Percentiles rank a stretch among this genome's conserved stretches.
phyloP scores from a whole-genome alignment of 1,284 basidiomycete genomes.

The Leccinum griseonigrum region DNA sequence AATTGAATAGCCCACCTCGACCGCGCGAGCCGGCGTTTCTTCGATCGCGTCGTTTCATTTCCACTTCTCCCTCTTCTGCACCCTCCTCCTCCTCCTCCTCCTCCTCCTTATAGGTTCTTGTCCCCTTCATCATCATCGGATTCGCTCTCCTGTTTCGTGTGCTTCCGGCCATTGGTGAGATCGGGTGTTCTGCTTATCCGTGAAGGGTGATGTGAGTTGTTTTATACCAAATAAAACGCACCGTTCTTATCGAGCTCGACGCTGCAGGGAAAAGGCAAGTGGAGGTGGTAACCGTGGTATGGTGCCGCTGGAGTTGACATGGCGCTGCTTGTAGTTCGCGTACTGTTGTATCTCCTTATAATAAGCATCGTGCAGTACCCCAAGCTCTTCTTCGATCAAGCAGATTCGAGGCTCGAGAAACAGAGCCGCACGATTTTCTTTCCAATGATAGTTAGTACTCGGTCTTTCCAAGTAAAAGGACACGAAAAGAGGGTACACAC shows the following conservation, averaged over 20 bases:
- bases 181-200: slow-evolving; percentile 32
- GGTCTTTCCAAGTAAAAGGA: slow-evolving; percentile 22
- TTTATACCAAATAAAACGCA: slow-evolving; percentile 60
- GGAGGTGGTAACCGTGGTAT: slow-evolving; percentile 67
- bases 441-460: slow-evolving; percentile 37
- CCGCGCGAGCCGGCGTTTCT: slow-evolving; percentile 36
- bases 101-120: slow-evolving; percentile 53
- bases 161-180: slow-evolving; percentile 50
- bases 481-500: slow-evolving; percentile 50
- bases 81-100: slow-evolving; percentile 66
- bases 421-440: slow-evolving; percentile 19
- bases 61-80: slow-evolving; percentile 57
- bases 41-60: slow-evolving; percentile 38
- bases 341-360: slow-evolving; percentile 99
- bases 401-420: slow-evolving; percentile 17
- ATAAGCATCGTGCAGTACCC: slow-evolving; percentile 99
- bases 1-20: slow-evolving; percentile 71
- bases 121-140: slow-evolving; percentile 64
- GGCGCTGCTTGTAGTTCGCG: slow-evolving; percentile 95
- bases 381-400: slow-evolving; percentile 96
- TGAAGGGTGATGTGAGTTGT: slow-evolving; percentile 39
- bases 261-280: slow-evolving; percentile 92
- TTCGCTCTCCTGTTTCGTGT: slow-evolving; percentile 53
- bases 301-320: slow-evolving; percentile 81
- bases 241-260: slow-evolving; percentile 95